A percentile compares a stretch with the other conserved stretches of the same genome.
phyloP scores from a whole-genome alignment of 208 protist genomes.

The Leptomonas pyrrhocoris region DNA sequence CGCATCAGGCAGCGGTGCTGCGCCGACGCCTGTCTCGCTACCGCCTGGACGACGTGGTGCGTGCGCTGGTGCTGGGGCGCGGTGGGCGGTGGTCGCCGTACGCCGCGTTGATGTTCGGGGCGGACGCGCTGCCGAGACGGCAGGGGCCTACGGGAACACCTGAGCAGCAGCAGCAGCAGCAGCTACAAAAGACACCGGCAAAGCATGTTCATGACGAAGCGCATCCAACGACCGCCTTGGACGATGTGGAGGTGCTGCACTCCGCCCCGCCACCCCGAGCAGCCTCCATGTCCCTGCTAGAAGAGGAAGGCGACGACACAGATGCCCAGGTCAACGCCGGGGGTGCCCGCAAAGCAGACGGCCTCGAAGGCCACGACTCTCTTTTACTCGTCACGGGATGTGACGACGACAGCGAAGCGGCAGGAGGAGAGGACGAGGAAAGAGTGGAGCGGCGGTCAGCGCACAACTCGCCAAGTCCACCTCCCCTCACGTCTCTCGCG shows the following conservation, averaged over 20 bases:
- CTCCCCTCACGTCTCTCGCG: neutral
- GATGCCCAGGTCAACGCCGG: too few relatives aligned
- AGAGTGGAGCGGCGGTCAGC: neutral
- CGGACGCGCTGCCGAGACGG: neutral
- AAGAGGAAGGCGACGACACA: conserved; percentile 2
- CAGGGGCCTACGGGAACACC: too few relatives aligned
- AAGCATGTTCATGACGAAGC: neutral
- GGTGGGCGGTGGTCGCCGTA: conserved; percentile 19
- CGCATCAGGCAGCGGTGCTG: conserved; percentile 28
- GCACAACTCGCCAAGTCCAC: neutral
- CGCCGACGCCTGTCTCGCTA: conserved; percentile 26
- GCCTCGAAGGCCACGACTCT: neutral
- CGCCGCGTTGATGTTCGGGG: conserved; percentile 17
- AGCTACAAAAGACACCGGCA: neutral
- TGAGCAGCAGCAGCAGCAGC: neutral
- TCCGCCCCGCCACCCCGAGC: neutral
- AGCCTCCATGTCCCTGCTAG: conserved; percentile 18
- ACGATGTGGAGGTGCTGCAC: too few relatives aligned
- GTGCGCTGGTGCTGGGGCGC: conserved; percentile 30
- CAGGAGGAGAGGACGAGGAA: neutral
- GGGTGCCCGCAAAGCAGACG: neutral
- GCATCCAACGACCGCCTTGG: too few relatives aligned
- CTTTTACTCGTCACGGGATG: neutral
- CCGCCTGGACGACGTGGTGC: conserved; percentile 25
- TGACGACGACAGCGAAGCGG: neutral